Conservation (phyloP, 305 asterid species). For the Rubia occidens region DNA sequence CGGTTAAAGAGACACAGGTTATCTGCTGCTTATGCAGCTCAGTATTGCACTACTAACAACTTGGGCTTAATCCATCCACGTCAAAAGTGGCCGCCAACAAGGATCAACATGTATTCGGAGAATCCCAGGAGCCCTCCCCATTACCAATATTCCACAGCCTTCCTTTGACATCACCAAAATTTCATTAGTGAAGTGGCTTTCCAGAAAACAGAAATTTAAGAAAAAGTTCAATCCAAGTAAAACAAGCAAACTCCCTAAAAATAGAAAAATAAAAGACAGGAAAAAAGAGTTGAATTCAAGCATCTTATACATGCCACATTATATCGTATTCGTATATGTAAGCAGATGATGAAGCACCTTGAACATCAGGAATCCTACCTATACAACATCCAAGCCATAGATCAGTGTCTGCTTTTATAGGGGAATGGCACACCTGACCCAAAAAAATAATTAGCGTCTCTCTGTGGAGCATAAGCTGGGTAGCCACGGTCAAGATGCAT, state of each 20-base stretch:
- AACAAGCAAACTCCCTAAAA: background rate
- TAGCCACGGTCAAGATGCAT: background rate
- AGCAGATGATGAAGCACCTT: background rate
- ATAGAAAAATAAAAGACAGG: background rate
- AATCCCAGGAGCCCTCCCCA: background rate
- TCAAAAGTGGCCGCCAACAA: background rate
- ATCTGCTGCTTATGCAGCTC: too few relatives aligned
- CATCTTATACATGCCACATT: background rate
- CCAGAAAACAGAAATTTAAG: background rate
- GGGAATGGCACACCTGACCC: background rate
- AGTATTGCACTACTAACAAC: background rate
- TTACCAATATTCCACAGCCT: background rate
- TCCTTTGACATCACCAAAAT: background rate
- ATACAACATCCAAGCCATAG: background rate
- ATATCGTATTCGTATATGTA: background rate
- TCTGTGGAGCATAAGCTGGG: background rate
- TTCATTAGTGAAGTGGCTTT: background rate
- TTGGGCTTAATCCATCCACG: slow-evolving; percentile 4
- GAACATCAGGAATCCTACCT: background rate
- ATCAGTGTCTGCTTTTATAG: background rate
- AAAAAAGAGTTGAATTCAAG: background rate
- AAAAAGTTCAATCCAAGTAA: background rate
- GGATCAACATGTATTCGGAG: background rate
- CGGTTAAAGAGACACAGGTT: too few relatives aligned
- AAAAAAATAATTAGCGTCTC: background rate